Evolutionary conservation across 1,139 yeast species (phyloP), one percentile per base, ranked within the genome.

Genomic region (Scheffersomyces cryptocercus): DNA sequence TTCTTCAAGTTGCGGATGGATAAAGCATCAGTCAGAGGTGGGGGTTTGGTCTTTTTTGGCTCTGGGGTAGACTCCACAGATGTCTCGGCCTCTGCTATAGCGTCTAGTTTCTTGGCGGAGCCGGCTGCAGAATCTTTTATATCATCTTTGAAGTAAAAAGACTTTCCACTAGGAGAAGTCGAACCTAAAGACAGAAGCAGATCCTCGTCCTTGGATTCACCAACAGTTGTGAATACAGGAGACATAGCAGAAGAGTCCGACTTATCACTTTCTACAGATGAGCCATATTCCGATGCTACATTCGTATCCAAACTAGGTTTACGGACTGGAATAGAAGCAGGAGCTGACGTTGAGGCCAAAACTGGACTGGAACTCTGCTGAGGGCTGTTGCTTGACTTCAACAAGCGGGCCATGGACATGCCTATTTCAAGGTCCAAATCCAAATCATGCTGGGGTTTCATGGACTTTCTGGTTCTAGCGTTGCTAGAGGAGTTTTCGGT

Each of bases 341-440:
- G 20, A 14, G 34, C 15, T 16, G 20, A 31, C 9, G 33, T 13
- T 4, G 35, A 5, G 6, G 30, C 37, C 35, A 41, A 39, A 42
- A 33, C 32, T 40, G 24, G 41, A 13, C 35, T 49, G 51, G 50
- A 37, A 29, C 42, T 52, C 56, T 37, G 53, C 3, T 14, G 39
- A 13, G 36, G 36, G n/a, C 28, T 32, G 28, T 41, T 33, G 11
- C 9, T 42, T 29, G 38, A 38, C 36, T 41, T 61, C 47, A 76
- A 61, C 24, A 77, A 60, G 43, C 56, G 62, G 3, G 81, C 81
- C 74, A 75, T 68, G 36, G 74, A 69, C 13, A 66, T 69, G 29
- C 73, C 78, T 40, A 76, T 75, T 46, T 75, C 79, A 38, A 74
- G 52, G 41, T 71, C 77, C 42, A 70, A 57, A 38, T 65, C 66